Evolutionary conservation across 2,329 filamentous ascomycete species (phyloP), one percentile per base, ranked within the genome.

Genomic region (Ophiostoma novo-ulmi): DNA sequence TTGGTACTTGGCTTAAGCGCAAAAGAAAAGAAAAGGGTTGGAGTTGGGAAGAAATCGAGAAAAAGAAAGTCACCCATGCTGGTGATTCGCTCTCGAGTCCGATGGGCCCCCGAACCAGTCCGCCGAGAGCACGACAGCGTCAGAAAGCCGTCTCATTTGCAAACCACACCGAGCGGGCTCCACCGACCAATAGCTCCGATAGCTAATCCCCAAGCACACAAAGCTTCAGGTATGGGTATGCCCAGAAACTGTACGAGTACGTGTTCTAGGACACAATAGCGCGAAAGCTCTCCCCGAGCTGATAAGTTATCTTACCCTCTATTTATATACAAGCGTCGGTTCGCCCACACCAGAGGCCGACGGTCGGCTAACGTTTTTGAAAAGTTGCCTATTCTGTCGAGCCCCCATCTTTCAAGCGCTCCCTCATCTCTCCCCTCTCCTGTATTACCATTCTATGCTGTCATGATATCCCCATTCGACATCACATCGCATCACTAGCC

Each of bases 371-470:
- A 6, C 5, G 11, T 14, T 35, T n/a, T 63, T 63, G 58, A 63
- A 63, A 35, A 63, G 58, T 35, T 63, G 58, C 58, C 58, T 63
- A 63, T 63, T 63, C 13, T 31, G 58, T 63, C 58, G 26, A 31
- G 22, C 58, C 58, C 58, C 58, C 8, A 35, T 63, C 26, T 26
- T 48, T 31, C 52, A 58, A 13, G 10, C 22, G n/a, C 10, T 26
- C 52, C n/a, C 52, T 55, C 7, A 7, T 26, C 52, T 22, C 52
- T 7, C 52, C 17, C 7, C 52, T 26, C 52, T 26, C 22, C 10
- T 58, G 5, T 22, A 26, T 58, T 13, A 22, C n/a, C 44, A 48
- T 48, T 48, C 44, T 48, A 48, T 48, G 44, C 44, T 48, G 44
- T 20, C 44, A 48, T 44, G 41, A 44, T 63, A 35, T 35, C 26